These are phyloP conservation scores for Cryptococcus wingfieldii DNA, from an alignment of 1,284 basidiomycete genomes.

Conservation along the genomic window DNA sequence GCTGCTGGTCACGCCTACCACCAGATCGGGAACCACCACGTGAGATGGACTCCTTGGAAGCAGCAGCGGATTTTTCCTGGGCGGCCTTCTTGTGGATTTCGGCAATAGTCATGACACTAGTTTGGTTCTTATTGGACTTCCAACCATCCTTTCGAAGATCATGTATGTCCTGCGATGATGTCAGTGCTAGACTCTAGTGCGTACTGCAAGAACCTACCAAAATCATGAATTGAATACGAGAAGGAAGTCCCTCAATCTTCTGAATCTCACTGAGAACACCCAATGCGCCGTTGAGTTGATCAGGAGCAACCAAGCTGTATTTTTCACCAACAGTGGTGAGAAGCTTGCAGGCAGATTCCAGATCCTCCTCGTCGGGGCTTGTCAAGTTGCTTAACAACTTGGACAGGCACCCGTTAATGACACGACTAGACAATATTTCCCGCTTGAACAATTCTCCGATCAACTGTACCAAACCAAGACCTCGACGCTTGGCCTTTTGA, in stretches of 20 bases:
- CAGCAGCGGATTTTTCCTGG: constrained; percentile 66
- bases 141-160: constrained; percentile 83
- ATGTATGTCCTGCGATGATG: constrained; percentile 66
- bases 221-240: constrained; percentile 93
- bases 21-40: constrained; percentile 83
- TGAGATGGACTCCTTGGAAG: constrained; percentile 57
- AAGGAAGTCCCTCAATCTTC: constrained; percentile 68
- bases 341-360: constrained; percentile 92
- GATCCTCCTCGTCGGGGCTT: constrained; percentile 94
- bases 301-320: constrained; percentile 52
- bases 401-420: constrained; percentile 96
- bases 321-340: constrained; percentile 79
- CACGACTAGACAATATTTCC: constrained; percentile 86
- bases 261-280: constrained; percentile 76
- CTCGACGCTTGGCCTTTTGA: constrained; percentile 93
- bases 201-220: constrained; percentile 58
- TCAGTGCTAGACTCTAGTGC: background rate
- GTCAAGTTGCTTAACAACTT: constrained; percentile 72
- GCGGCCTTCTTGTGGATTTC: constrained; percentile 78
- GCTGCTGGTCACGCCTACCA: constrained; percentile 56
- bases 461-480: constrained; percentile 94
- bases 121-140: constrained; percentile 66
- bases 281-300: constrained; percentile 92
- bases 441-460: constrained; percentile 98
- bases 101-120: constrained; percentile 83